Evolutionary conservation across 2,329 filamentous ascomycete species (phyloP).

Genomic region (Massarina eburnea): DNA sequence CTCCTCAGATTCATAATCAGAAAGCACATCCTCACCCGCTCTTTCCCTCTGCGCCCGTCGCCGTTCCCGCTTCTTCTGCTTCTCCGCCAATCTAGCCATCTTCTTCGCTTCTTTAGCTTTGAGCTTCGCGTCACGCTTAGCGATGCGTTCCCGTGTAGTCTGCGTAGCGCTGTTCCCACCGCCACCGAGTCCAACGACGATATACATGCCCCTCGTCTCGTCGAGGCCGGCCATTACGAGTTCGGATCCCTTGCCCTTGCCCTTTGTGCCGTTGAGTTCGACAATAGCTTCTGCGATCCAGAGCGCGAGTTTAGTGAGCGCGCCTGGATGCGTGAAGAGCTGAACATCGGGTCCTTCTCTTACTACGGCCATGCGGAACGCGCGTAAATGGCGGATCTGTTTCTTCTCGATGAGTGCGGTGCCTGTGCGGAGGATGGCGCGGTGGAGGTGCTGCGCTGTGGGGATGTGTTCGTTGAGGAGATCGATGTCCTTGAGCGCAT

Average conservation of each 20-base stretch:
- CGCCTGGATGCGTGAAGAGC: constrained; percentile 91
- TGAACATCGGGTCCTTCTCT: constrained; percentile 89
- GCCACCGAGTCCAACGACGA: constrained; percentile 90
- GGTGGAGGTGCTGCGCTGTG: constrained; percentile 84
- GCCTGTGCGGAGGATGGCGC: constrained; percentile 90
- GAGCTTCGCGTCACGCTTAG: constrained; percentile 67
- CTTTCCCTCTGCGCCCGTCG: constrained; percentile 40
- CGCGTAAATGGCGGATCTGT: constrained; percentile 87
- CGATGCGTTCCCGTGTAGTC: constrained; percentile 55
- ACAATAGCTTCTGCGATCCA: constrained; percentile 93
- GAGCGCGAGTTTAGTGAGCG: constrained; percentile 86
- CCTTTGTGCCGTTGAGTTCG: constrained; percentile 77
- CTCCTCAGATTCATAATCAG: constrained; percentile 47
- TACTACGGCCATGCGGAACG: constrained; percentile 93
- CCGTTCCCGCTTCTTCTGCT: constrained; percentile 60
- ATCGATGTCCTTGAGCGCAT: constrained; percentile 61
- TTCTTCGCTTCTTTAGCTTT: constrained; percentile 53
- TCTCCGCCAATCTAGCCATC: constrained; percentile 61
- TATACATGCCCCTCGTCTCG: constrained; percentile 81
- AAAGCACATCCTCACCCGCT: constrained; percentile 59
- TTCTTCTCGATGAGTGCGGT: constrained; percentile 89
- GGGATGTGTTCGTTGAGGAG: constrained; percentile 74
- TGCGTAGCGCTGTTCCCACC: constrained; percentile 67
- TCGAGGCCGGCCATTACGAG: constrained; percentile 89
- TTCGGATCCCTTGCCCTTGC: constrained; percentile 72